phyloP scores from a whole-genome alignment of 1,284 basidiomycete genomes.

The Pholiota adiposa region DNA sequence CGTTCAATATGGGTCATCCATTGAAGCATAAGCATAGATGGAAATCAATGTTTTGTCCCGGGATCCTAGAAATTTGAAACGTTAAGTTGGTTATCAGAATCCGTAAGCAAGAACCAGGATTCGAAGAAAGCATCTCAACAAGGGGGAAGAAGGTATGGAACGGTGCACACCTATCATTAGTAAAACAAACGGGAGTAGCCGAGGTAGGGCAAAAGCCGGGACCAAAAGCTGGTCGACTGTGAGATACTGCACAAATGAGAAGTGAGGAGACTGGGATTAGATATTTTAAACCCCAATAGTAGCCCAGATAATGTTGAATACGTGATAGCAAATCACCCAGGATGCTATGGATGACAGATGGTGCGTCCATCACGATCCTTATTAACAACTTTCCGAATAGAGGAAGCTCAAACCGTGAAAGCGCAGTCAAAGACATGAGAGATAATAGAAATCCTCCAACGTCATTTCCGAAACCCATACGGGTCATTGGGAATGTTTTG shows the following conservation, averaged over 20 bases:
- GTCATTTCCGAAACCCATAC: background rate
- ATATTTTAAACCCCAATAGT: background rate
- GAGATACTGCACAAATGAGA: conserved; percentile 2
- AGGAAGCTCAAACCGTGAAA: background rate
- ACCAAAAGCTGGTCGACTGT: background rate
- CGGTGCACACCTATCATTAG: background rate
- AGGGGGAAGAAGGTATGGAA: background rate
- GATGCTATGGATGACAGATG: background rate
- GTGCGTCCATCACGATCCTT: background rate
- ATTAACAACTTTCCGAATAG: background rate
- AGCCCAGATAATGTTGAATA: background rate
- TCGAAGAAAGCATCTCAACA: background rate
- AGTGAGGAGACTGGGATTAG: background rate
- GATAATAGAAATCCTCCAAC: background rate
- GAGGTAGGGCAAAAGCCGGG: background rate
- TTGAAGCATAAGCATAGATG: background rate
- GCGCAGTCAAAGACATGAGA: background rate
- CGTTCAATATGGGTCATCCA: background rate
- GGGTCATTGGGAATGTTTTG: background rate
- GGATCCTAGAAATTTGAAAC: background rate
- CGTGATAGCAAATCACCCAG: conserved; percentile 1
- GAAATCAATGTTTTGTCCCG: background rate
- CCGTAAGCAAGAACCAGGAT: background rate
- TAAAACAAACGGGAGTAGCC: conserved; percentile 6
- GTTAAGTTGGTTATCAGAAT: background rate